Evolutionary conservation across 148 eudicot species (phyloP), one percentile per base, ranked within the genome.

Genomic region (Spergularia bocconei): DNA sequence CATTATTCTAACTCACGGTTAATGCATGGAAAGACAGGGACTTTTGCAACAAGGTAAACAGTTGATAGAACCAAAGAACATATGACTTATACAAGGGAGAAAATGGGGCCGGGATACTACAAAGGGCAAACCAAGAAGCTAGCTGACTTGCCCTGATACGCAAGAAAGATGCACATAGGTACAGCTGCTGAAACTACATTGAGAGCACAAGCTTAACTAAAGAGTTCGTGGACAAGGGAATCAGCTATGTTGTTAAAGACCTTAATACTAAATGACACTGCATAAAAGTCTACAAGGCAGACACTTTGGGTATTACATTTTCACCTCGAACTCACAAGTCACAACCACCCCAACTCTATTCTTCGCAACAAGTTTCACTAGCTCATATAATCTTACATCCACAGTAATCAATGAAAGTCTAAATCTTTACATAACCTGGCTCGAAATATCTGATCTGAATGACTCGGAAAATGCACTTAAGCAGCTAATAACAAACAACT

Each of bases 291-390:
- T 0, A 36, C 11, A 60, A 44, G 64, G 11, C 5, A 39, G 16
- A 33, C 20, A 14, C 47, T n/a, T 14, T 21, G 11, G 21, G 2
- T 19, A 58, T 13, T 5, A 47, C 44, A 29, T 53, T 65, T 38
- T 39, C 69, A 71, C 60, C 59, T 48, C 11, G 9, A 13, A 73
- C n/a, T n/a, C n/a, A n/a, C n/a, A n/a, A n/a, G n/a, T 54, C 60
- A 21, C 36, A 19, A 36, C 33, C 3, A 19, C 19, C 13, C 48
- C 8, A 53, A 13, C 29, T 50, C 11, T 9, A n/a, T n/a, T 20
- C 38, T 50, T 23, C 9, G 23, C 19, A 74, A 21, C 63, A 53
- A 74, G 55, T 75, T 47, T 25, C 23, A 13, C 52, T 17, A 39
- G 20, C 38, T 59, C 67, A 33, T 56, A 13, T 39, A 64, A 48